Percentiles rank a stretch among this genome's conserved stretches.
phyloP scores from a whole-genome alignment of 2,329 filamentous ascomycete species.

The Verticillium longisporum region DNA sequence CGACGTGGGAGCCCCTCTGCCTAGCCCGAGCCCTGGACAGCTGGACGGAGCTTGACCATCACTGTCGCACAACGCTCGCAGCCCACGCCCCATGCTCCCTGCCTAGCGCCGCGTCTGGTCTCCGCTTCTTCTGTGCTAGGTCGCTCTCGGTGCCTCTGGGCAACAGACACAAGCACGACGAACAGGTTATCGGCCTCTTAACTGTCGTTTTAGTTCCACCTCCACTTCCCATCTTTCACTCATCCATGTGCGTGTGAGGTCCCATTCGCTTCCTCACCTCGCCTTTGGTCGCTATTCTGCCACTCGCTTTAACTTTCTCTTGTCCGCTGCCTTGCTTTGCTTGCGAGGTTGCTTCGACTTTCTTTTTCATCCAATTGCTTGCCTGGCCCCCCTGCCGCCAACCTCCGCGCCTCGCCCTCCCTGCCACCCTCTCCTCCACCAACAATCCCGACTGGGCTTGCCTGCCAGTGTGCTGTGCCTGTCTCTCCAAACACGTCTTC shows the following conservation, averaged over 20 bases:
- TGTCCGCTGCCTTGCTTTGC: not conserved
- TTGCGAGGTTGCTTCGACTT: conserved; percentile 1
- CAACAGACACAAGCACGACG: not conserved
- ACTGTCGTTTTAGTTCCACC: not conserved
- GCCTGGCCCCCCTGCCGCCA: not conserved
- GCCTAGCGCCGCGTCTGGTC: not conserved
- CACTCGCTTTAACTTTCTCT: not conserved
- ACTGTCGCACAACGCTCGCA: not conserved
- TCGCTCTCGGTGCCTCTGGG: not conserved
- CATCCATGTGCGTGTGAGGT: not conserved
- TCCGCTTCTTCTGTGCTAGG: conserved; percentile 1
- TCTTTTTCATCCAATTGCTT: not conserved
- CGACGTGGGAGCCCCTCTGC: too few species aligned
- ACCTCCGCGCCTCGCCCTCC: not conserved
- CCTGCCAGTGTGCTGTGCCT: conserved; percentile 3
- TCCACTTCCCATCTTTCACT: conserved; percentile 1
- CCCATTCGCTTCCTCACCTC: not conserved
- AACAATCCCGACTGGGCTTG: not conserved
- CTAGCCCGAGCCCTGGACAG: not conserved
- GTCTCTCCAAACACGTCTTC: not conserved
- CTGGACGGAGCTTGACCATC: not conserved
- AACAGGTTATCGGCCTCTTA: not conserved
- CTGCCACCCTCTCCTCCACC: not conserved
- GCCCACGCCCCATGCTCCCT: not conserved
- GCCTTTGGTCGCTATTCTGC: not conserved